Conservation (phyloP, 768 basidiomycete species). For the Coprinopsis sp. region DNA sequence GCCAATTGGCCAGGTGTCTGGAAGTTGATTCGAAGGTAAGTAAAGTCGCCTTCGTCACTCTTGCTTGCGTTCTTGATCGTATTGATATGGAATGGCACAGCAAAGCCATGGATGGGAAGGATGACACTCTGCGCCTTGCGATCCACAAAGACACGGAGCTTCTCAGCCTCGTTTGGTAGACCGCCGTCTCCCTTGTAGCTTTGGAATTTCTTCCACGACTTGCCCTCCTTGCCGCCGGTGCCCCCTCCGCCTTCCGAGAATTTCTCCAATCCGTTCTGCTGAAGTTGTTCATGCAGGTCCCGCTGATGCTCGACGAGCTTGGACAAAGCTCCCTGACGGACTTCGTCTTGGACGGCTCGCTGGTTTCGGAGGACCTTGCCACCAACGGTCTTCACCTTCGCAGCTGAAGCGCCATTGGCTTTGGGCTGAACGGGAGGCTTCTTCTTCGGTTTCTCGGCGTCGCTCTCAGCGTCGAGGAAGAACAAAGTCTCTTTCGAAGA, state of each 20-base stretch:
- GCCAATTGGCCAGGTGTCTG: slow-evolving; percentile 97
- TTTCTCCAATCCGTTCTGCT: slow-evolving; percentile 74
- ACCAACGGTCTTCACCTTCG: slow-evolving; percentile 70
- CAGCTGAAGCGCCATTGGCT: slow-evolving; percentile 64
- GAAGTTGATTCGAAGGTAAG: slow-evolving; percentile 94
- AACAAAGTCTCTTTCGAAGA: slow-evolving; percentile 85
- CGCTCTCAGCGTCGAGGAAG: slow-evolving; percentile 65
- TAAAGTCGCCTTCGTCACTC: slow-evolving; percentile 93
- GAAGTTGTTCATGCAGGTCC: slow-evolving; percentile 72
- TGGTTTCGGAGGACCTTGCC: slow-evolving; percentile 89
- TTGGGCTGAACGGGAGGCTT: slow-evolving; percentile 47
- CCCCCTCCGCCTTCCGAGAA: slow-evolving; percentile 81
- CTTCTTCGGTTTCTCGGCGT: slow-evolving; percentile 54
- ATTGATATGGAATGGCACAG: slow-evolving; percentile 97
- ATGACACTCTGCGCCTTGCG: slow-evolving; percentile 87
- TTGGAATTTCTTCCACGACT: slow-evolving; percentile 93
- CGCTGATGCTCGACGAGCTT: slow-evolving; percentile 85
- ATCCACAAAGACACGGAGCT: slow-evolving; percentile 82
- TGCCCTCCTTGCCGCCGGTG: slow-evolving; percentile 76
- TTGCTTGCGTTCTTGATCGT: slow-evolving; percentile 98
- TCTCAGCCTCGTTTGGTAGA: slow-evolving; percentile 79
- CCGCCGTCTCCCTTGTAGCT: slow-evolving; percentile 95
- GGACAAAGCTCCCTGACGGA: slow-evolving; percentile 69
- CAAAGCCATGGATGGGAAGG: slow-evolving; percentile 90
- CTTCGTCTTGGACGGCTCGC: slow-evolving; percentile 82